Evolutionary conservation across 305 asterid species (phyloP).

Genomic region (Caryopteris hybrid): DNA sequence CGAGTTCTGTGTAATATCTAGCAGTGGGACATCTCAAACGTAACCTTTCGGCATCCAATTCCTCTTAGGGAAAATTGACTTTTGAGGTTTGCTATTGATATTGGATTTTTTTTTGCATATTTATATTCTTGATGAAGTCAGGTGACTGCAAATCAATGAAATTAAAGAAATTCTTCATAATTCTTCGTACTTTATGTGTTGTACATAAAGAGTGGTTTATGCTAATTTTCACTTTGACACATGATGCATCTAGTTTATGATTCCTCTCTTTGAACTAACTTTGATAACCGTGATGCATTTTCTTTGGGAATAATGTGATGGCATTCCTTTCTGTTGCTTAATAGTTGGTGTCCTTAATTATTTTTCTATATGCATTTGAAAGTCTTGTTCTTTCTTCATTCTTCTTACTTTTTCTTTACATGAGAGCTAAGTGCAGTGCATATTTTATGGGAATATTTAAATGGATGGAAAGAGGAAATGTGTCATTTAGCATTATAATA

Average conservation of each 20-base stretch:
- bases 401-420: neutral
- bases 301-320: neutral
- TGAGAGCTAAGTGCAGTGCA: neutral
- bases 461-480: neutral
- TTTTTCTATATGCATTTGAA: neutral
- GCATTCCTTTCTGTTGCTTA: neutral
- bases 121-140: too few species aligned
- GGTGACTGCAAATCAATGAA: neutral
- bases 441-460: neutral
- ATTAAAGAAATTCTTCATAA: neutral
- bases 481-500: neutral
- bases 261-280: too few species aligned
- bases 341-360: neutral
- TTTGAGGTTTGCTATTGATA: slow-evolving; percentile 53
- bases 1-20: slow-evolving; percentile 80
- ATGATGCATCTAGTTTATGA: neutral
- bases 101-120: neutral
- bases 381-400: neutral
- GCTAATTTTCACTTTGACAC: neutral
- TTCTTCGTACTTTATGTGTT: neutral
- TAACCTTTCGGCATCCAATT: slow-evolving; percentile 65
- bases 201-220: neutral
- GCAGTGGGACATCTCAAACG: slow-evolving; percentile 66
- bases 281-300: neutral
- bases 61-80: slow-evolving; percentile 70